A percentile compares a stretch with the other conserved stretches of the same genome.
These are phyloP conservation scores for Psidium friedrichsthalianum DNA, from an alignment of 345 rosid species.

Conservation along the genomic window DNA sequence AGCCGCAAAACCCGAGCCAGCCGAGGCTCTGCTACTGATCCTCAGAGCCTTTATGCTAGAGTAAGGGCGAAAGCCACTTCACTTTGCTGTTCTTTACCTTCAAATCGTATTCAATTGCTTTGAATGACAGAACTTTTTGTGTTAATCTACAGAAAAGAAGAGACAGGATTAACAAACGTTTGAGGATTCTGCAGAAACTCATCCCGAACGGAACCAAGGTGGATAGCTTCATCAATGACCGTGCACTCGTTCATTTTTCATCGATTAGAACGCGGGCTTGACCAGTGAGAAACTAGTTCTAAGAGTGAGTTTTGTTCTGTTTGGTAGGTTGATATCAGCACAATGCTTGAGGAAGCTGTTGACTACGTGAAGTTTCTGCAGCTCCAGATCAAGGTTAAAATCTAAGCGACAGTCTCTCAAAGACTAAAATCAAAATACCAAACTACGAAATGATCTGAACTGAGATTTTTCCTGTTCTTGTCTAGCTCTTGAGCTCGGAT, in stretches of 20 bases:
- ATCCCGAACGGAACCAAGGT: slow-evolving; percentile 94
- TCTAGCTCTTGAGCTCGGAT: slow-evolving; percentile 71
- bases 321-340: slow-evolving; percentile 68
- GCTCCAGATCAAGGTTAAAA: slow-evolving; percentile 76
- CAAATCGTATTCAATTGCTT: neutral
- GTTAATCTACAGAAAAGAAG: slow-evolving; percentile 60
- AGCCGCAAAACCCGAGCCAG: slow-evolving; percentile 68
- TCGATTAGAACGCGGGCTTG: neutral
- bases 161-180: slow-evolving; percentile 73
- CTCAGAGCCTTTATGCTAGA: slow-evolving; percentile 85
- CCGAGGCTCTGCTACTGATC: slow-evolving; percentile 75
- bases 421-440: neutral
- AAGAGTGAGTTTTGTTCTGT: neutral
- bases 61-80: slow-evolving; percentile 12
- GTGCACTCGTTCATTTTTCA: neutral
- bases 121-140: neutral
- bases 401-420: neutral
- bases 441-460: neutral
- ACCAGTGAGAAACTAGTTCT: neutral
- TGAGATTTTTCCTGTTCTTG: neutral
- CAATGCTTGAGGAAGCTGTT: slow-evolving; percentile 93
- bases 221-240: neutral
- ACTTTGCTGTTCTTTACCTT: neutral
- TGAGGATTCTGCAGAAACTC: slow-evolving; percentile 57
- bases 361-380: slow-evolving; percentile 74